phyloP scores from a whole-genome alignment of 23 red algal genomes.

The Agarophyton chilense region DNA sequence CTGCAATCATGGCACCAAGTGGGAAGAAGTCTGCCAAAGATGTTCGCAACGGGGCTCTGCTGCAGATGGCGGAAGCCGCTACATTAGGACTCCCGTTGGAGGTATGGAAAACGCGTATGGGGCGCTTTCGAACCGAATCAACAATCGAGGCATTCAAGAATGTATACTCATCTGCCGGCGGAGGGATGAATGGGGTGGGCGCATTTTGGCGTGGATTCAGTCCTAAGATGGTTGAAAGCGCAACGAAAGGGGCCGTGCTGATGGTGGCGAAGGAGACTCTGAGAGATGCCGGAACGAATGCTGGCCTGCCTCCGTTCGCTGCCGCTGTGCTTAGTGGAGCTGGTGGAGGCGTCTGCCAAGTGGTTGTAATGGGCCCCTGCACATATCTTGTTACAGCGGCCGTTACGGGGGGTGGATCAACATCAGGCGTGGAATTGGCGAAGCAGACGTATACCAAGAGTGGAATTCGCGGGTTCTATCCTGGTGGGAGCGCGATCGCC shows the following conservation, averaged over 20 bases:
- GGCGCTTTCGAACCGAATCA: conserved; percentile 80
- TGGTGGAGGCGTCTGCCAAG: conserved; percentile 91
- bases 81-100: conserved; percentile 98
- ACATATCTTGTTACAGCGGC: conserved; percentile 77
- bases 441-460: conserved; percentile 66
- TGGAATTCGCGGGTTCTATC: conserved; percentile 88
- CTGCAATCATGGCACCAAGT: not conserved
- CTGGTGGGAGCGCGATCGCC: conserved; percentile 90
- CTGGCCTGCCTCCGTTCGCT: conserved; percentile 57
- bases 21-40: conserved; percentile 68
- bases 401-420: conserved; percentile 67
- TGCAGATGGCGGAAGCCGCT: conserved; percentile 94
- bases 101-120: conserved; percentile 98
- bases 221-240: conserved; percentile 93
- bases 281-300: conserved; percentile 30
- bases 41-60: conserved; percentile 87
- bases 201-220: conserved; percentile 91
- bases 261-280: conserved; percentile 83
- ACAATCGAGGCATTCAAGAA: conserved; percentile 78
- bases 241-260: conserved; percentile 92
- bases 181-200: conserved; percentile 54
- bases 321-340: conserved; percentile 77
- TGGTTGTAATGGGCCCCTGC: conserved; percentile 78
- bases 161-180: conserved; percentile 65
- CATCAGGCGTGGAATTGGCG: conserved; percentile 14